Percentiles rank a stretch among this genome's conserved stretches.
These are phyloP conservation scores for Picochlorum sp. DNA, from an alignment of 139 green algal species.

Conservation along the genomic window DNA sequence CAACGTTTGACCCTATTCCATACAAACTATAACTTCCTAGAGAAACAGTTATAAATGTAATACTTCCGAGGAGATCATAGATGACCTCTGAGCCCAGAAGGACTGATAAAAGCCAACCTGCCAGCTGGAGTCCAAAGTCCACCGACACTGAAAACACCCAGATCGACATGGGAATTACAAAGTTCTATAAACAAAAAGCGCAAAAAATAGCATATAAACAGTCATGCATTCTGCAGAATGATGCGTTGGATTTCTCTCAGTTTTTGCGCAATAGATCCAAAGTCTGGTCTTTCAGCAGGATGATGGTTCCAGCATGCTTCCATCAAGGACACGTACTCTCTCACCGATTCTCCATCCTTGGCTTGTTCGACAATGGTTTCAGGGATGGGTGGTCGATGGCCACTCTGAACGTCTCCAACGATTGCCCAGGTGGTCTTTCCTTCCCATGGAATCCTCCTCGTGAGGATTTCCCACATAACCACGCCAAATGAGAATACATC, in stretches of 20 bases:
- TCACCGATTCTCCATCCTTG: background rate
- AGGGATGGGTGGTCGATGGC: background rate
- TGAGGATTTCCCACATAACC: slow-evolving; percentile 62
- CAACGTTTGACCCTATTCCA: slow-evolving; percentile 11
- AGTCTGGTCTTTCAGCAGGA: slow-evolving; percentile 33
- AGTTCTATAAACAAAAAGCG: background rate
- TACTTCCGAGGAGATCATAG: slow-evolving; percentile 57
- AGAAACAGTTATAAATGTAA: slow-evolving; percentile 43
- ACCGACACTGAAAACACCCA: slow-evolving; percentile 9
- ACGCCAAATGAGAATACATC: slow-evolving; percentile 46
- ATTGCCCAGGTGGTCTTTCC: background rate
- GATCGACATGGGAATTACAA: no score
- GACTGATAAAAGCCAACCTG: slow-evolving; percentile 23
- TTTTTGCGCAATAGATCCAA: slow-evolving; percentile 42
- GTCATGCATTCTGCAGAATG: background rate
- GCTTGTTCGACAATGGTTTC: background rate
- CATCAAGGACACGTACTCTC: slow-evolving; percentile 7
- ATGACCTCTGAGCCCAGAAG: slow-evolving; percentile 62
- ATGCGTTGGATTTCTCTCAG: background rate
- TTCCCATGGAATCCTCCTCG: slow-evolving; percentile 64
- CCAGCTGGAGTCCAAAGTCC: slow-evolving; percentile 32
- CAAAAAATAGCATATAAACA: background rate
- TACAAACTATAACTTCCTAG: slow-evolving; percentile 17
- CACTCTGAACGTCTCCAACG: background rate
- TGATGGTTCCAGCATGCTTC: slow-evolving; percentile 15